Conservation (phyloP, 495 filamentous ascomycete genomes). For the Daldinia grandis region DNA sequence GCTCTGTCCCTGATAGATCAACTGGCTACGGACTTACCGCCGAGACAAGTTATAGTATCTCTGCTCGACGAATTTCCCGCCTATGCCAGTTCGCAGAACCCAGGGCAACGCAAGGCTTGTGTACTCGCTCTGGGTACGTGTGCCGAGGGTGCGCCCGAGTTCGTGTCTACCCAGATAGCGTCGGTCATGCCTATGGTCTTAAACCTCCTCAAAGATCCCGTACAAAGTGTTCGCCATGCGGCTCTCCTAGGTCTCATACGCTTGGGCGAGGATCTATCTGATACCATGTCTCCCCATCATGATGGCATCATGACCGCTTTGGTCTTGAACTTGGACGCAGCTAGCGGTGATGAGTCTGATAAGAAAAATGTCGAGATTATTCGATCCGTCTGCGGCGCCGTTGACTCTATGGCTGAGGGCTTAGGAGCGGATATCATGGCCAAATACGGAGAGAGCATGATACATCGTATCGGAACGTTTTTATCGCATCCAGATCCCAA, state of each 20-base stretch:
- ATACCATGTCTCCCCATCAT: conserved; percentile 86
- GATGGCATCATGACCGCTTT: conserved; percentile 81
- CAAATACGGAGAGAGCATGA: conserved; percentile 80
- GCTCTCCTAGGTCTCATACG: conserved; percentile 86
- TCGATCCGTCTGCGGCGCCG: conserved; percentile 86
- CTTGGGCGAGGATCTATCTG: conserved; percentile 90
- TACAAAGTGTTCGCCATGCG: conserved; percentile 82
- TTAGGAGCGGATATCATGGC: conserved; percentile 84
- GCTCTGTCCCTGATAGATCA: conserved; percentile 89
- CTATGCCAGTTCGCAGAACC: conserved; percentile 75
- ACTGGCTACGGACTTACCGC: conserved; percentile 84
- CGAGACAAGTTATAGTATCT: conserved; percentile 93
- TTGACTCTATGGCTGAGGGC: conserved; percentile 90
- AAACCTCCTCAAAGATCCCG: conserved; percentile 82
- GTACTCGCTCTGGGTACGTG: conserved; percentile 92
- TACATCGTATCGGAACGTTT: conserved; percentile 82
- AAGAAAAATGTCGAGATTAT: conserved; percentile 84
- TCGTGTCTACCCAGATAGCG: conserved; percentile 87
- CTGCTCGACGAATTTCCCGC: conserved; percentile 82
- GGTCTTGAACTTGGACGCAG: conserved; percentile 85
- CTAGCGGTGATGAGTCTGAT: conserved; percentile 60
- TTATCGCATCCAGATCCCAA: conserved; percentile 85
- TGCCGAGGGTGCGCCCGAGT: conserved; percentile 96
- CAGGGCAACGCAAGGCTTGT: conserved; percentile 85
- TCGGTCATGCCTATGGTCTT: conserved; percentile 87